Evolutionary conservation across 2,329 filamentous ascomycete species (phyloP).

Genomic region (Alternaria viburni): DNA sequence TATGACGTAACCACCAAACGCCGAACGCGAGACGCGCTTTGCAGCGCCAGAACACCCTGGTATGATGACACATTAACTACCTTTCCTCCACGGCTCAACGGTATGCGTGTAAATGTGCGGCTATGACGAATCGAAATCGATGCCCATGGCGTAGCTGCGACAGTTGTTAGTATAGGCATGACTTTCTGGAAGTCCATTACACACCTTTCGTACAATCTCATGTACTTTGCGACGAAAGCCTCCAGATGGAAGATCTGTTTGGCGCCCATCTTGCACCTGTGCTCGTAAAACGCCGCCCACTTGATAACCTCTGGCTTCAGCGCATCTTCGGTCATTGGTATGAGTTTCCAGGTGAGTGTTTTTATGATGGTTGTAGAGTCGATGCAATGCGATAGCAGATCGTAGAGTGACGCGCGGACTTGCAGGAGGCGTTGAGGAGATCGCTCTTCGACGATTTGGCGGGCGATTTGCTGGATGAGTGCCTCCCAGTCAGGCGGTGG

Average conservation of each 20-base stretch:
- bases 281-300: slow-evolving; percentile 98
- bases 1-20: slow-evolving; percentile 16
- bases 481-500: slow-evolving; percentile 98
- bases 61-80: neutral
- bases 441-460: slow-evolving; percentile 90
- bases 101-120: neutral
- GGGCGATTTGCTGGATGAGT: slow-evolving; percentile 85
- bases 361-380: slow-evolving; percentile 93
- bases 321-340: slow-evolving; percentile 83
- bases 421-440: slow-evolving; percentile 87
- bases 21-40: slow-evolving; percentile 9
- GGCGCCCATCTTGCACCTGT: slow-evolving; percentile 85
- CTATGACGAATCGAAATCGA: slow-evolving; percentile 54
- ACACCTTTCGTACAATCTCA: slow-evolving; percentile 93
- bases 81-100: neutral
- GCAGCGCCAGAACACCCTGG: slow-evolving; percentile 7
- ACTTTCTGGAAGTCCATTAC: slow-evolving; percentile 18
- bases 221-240: slow-evolving; percentile 98
- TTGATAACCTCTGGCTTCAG: slow-evolving; percentile 91
- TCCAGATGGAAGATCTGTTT: slow-evolving; percentile 99
- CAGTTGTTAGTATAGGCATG: slow-evolving; percentile 3
- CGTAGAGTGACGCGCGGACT: slow-evolving; percentile 93
- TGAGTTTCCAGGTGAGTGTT: slow-evolving; percentile 91
- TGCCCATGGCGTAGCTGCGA: slow-evolving; percentile 71
- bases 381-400: slow-evolving; percentile 95